Evolutionary conservation across 305 asterid genomes (phyloP).

Genomic region (Fraxinus baroniana): DNA sequence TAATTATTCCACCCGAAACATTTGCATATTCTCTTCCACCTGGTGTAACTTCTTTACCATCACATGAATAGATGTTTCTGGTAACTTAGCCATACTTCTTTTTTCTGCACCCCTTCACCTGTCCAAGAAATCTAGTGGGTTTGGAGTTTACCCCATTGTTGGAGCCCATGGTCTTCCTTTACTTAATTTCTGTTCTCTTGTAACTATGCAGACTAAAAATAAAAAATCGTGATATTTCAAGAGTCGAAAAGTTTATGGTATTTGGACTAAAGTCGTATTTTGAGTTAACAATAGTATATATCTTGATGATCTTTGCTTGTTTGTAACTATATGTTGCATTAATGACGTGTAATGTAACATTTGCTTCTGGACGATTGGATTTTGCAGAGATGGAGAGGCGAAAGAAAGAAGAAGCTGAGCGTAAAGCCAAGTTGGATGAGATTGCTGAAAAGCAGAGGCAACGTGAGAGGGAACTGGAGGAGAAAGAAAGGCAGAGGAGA

Average conservation of each 20-base stretch:
- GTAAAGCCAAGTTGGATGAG: slow-evolving; percentile 83
- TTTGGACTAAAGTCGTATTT: not conserved
- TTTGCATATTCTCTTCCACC: not conserved
- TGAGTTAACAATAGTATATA: not conserved
- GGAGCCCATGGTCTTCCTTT: not conserved
- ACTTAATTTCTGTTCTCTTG: not conserved
- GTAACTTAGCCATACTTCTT: not conserved
- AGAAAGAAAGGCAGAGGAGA: slow-evolving; percentile 60
- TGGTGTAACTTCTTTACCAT: not conserved
- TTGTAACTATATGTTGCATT: not conserved
- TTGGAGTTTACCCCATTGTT: not conserved
- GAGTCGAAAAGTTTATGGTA: not conserved
- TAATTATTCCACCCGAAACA: not conserved
- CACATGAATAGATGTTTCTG: not conserved
- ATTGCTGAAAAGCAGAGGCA: slow-evolving; percentile 93
- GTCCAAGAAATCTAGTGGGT: not conserved
- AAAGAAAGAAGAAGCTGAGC: slow-evolving; percentile 83
- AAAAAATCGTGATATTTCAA: not conserved
- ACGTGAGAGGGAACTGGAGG: slow-evolving; percentile 78
- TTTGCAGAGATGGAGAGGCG: slow-evolving; percentile 79
- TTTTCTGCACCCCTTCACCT: not conserved
- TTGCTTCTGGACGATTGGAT: slow-evolving; percentile 4
- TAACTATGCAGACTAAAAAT: not conserved
- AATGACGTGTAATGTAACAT: not conserved
- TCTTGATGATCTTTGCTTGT: not conserved